Base-by-base conservation (phyloP, 192 early-diverging fungal species). In the Entomortierella lignicola region DNA sequence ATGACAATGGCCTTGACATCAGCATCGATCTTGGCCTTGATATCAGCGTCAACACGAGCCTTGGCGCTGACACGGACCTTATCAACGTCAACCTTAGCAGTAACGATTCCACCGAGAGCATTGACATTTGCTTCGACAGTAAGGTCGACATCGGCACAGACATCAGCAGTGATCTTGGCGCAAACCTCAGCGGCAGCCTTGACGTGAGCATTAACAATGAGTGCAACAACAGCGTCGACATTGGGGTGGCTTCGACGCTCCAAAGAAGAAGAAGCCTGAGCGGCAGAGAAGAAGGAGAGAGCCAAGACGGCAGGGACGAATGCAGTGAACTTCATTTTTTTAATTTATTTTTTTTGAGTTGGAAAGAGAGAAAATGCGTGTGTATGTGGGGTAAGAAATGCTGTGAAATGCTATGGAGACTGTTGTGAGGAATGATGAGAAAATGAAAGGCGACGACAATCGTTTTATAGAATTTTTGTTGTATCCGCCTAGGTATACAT, bases 221-320 rank as follows among this genome's bases (percentile, higher is more conserved):
- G n/a, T 17, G 65, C 15, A 51, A 79, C 42, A 21, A 70, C 20
- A 7, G 75, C 67, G 30, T 69, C 55, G 17, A 77, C 1, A 27
- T 31, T 31, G 50, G 21, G 12, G 62, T 12, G 32, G 20, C 48
- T 63, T 30, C 75, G 75, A 48, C 64, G 64, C 42, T 44, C 13
- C 47, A 77, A 18, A 5, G 44, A n/a, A 26, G 66, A 60, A 20
- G 54, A 29, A 32, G 74, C 74, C 60, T 69, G 60, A 39, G 60
- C 37, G 66, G 74, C 65, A 48, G 73, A 30, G 66, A 77, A 77
- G 65, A 77, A 32, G 47, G 58, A 50, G 48, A 77, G 61, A 48
- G 74, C 74, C 57, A 77, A 77, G 66, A 69, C 60, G 74, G 74
- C 66, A 55, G 74, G 74, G 61, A 63, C 50, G 54, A 77, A 69